These are phyloP conservation scores for Hyparrhenia diplandra DNA, from an alignment of 176 grass and related monocot genomes.

Conservation along the genomic window DNA sequence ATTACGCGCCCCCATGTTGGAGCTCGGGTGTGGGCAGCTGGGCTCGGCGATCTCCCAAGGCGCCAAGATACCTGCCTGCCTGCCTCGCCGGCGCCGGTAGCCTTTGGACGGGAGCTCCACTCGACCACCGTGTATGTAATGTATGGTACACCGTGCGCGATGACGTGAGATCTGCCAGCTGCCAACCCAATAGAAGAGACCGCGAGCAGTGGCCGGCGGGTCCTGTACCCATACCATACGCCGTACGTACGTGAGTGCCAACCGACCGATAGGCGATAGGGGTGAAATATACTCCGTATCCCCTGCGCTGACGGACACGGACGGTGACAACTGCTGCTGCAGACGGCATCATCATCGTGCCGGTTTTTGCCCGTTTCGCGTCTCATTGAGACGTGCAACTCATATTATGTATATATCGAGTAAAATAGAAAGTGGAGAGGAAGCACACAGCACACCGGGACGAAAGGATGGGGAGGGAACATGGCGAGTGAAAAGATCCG, in stretches of 20 bases:
- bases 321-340: neutral
- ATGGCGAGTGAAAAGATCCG: neutral
- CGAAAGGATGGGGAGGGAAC: neutral
- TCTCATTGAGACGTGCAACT: neutral
- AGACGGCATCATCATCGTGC: neutral
- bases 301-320: neutral
- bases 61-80: neutral
- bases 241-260: neutral
- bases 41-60: constrained; percentile 4
- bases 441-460: neutral
- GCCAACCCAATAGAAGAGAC: neutral
- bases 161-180: constrained; percentile 1
- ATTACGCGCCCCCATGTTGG: constrained; percentile 33
- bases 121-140: neutral
- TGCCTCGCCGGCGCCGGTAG: neutral
- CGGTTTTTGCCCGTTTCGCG: neutral
- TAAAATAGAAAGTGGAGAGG: neutral
- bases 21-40: constrained; percentile 29
- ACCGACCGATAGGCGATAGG: neutral
- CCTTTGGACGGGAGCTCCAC: neutral
- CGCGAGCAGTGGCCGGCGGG: neutral
- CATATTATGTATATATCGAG: neutral
- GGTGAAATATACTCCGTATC: neutral
- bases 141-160: neutral
- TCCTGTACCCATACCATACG: neutral